A percentile compares a stretch with the other conserved stretches of the same genome.
These are phyloP conservation scores for Aphanomyces invadans DNA, from an alignment of 352 stramenopile genomes.

Conservation along the genomic window DNA sequence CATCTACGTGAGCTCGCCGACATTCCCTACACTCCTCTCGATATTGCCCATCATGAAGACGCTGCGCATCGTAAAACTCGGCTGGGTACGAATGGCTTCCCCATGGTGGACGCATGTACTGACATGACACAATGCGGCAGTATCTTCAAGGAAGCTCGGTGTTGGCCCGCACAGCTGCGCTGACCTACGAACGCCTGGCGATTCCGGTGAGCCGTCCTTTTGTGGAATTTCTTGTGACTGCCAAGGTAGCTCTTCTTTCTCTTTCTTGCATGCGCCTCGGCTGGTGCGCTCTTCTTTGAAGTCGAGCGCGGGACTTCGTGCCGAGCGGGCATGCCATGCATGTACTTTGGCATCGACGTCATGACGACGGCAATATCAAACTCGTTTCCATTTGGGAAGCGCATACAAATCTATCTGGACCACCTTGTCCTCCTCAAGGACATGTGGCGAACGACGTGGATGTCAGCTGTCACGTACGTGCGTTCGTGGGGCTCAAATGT, in stretches of 20 bases:
- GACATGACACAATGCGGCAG: constrained; percentile 21
- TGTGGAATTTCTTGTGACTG: background rate
- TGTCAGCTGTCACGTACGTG: constrained; percentile 50
- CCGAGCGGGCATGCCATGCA: constrained; percentile 43
- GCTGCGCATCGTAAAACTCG: constrained; percentile 74
- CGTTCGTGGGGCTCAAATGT: background rate
- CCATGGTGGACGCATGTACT: too few species aligned
- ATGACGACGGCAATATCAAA: constrained; percentile 36
- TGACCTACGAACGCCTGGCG: constrained; percentile 46
- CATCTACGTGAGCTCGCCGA: constrained; percentile 51
- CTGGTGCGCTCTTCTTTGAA: constrained; percentile 60
- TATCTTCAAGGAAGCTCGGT: constrained; percentile 64
- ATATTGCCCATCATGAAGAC: constrained; percentile 64
- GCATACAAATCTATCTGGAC: constrained; percentile 53
- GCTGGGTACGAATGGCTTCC: constrained; percentile 30
- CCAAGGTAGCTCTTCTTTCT: constrained; percentile 63
- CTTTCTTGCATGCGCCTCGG: constrained; percentile 53
- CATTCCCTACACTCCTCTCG: constrained; percentile 50
- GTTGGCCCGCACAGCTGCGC: constrained; percentile 44
- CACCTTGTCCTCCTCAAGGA: constrained; percentile 40
- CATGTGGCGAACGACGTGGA: constrained; percentile 63
- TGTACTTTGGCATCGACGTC: constrained; percentile 52
- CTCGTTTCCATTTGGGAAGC: constrained; percentile 45
- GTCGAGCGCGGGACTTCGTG: constrained; percentile 64
- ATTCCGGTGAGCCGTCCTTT: constrained; percentile 40